Percentiles rank a stretch among this genome's conserved stretches.
These are phyloP conservation scores for Orbilia javanica DNA, from an alignment of 2,329 filamentous ascomycete species.

Conservation along the genomic window DNA sequence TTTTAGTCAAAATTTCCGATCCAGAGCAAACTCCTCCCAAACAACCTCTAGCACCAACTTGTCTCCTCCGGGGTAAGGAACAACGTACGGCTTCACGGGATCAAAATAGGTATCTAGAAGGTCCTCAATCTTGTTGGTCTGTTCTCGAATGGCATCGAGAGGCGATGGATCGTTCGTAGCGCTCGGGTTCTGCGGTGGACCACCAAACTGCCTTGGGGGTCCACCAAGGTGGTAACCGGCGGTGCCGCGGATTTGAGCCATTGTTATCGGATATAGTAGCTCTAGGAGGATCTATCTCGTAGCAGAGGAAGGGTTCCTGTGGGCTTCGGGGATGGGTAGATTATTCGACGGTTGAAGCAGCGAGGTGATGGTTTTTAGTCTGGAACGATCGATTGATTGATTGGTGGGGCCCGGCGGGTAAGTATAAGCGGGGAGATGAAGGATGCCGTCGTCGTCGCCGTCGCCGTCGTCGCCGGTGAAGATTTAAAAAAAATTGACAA, in stretches of 20 bases:
- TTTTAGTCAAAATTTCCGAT: slow-evolving; percentile 50
- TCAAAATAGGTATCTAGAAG: slow-evolving; percentile 86
- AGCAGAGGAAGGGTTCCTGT: background rate
- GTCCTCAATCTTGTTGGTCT: slow-evolving; percentile 99
- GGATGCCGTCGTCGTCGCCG: background rate
- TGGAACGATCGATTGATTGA: background rate
- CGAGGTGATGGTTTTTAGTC: background rate
- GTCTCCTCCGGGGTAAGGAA: slow-evolving; percentile 13
- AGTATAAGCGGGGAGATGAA: slow-evolving; percentile 23
- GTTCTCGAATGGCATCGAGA: slow-evolving; percentile 88
- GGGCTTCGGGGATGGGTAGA: background rate
- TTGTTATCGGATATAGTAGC: slow-evolving; percentile 61
- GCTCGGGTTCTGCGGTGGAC: slow-evolving; percentile 62
- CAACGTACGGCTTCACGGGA: slow-evolving; percentile 90
- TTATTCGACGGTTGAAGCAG: background rate
- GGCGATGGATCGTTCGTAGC: slow-evolving; percentile 67
- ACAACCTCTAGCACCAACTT: too few relatives aligned
- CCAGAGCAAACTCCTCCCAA: slow-evolving; percentile 24
- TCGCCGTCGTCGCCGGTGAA: background rate
- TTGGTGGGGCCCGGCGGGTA: slow-evolving; percentile 25
- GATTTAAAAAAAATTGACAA: background rate
- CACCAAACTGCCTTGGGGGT: slow-evolving; percentile 64
- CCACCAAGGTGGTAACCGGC: slow-evolving; percentile 65
- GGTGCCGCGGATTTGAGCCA: slow-evolving; percentile 74
- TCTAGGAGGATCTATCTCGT: slow-evolving; percentile 1